phyloP scores from a whole-genome alignment of 2,329 filamentous ascomycete species.

The Fusarium goolgardi region DNA sequence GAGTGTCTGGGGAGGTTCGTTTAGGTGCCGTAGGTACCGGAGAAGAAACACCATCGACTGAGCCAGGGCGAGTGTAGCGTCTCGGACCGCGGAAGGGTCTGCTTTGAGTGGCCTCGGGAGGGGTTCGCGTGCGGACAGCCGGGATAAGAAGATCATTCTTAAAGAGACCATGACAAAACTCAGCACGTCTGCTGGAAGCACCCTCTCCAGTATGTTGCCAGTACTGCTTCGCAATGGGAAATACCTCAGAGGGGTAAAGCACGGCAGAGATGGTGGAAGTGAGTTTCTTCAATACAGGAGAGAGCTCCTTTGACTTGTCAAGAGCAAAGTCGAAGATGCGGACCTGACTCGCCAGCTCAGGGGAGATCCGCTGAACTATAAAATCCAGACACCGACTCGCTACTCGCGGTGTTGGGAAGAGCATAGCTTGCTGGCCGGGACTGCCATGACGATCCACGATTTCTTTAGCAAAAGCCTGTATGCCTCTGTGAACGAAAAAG shows the following conservation, averaged over 20 bases:
- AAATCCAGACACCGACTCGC: constrained; percentile 82
- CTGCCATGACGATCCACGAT: constrained; percentile 74
- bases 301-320: constrained; percentile 63
- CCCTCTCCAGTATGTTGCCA: constrained; percentile 98
- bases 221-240: constrained; percentile 85
- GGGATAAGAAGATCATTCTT: constrained; percentile 70
- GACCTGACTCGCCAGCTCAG: constrained; percentile 61
- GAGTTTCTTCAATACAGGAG: constrained; percentile 65
- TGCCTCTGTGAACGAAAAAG: constrained; percentile 91
- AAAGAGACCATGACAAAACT: constrained; percentile 85
- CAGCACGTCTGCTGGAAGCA: constrained; percentile 88
- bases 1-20: constrained; percentile 34
- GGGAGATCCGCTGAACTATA: constrained; percentile 69
- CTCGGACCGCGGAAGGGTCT: constrained; percentile 75
- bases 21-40: constrained; percentile 27
- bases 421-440: constrained; percentile 75
- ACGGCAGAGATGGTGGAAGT: constrained; percentile 75
- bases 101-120: constrained; percentile 40
- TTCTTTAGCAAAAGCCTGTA: constrained; percentile 76
- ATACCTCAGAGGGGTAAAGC: constrained; percentile 75
- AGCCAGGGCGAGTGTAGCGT: constrained; percentile 76
- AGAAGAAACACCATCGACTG: constrained; percentile 47
- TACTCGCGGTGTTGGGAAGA: constrained; percentile 79
- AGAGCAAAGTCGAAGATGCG: constrained; percentile 72
- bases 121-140: constrained; percentile 44